phyloP scores from a whole-genome alignment of 495 filamentous ascomycete genomes.

The Penicillium turbatum region DNA sequence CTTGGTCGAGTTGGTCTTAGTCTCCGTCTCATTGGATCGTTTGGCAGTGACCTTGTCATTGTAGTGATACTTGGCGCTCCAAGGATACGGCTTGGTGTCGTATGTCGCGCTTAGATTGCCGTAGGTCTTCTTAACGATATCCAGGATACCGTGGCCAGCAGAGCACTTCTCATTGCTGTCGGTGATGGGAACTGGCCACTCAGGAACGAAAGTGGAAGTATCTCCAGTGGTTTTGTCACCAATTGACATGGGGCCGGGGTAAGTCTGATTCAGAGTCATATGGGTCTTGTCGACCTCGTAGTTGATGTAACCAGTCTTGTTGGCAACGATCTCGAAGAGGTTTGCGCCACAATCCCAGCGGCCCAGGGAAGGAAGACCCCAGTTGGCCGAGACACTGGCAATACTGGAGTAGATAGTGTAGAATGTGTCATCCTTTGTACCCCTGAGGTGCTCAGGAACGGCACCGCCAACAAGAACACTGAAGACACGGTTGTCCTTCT shows the following conservation, averaged over 20 bases:
- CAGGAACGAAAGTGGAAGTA: slow-evolving; percentile 25
- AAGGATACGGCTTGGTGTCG: slow-evolving; percentile 37
- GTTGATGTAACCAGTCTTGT: slow-evolving; percentile 55
- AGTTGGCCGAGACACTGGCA: slow-evolving; percentile 63
- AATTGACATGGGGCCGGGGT: slow-evolving; percentile 41
- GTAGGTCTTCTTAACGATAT: slow-evolving; percentile 38
- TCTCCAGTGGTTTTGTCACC: slow-evolving; percentile 14
- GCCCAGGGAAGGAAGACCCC: slow-evolving; percentile 62
- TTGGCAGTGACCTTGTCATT: slow-evolving; percentile 30
- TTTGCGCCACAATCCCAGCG: slow-evolving; percentile 72
- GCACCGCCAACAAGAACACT: slow-evolving; percentile 61
- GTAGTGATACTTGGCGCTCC: slow-evolving; percentile 17
- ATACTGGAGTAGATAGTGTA: slow-evolving; percentile 72
- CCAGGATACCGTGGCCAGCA: slow-evolving; percentile 40
- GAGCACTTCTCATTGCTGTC: slow-evolving; percentile 32
- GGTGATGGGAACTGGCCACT: slow-evolving; percentile 43
- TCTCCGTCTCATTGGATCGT: slow-evolving; percentile 6
- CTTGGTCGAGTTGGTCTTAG: neutral
- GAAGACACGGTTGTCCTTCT: slow-evolving; percentile 50
- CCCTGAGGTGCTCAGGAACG: slow-evolving; percentile 52
- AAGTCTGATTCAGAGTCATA: slow-evolving; percentile 43
- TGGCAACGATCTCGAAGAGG: slow-evolving; percentile 57
- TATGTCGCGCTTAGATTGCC: slow-evolving; percentile 24
- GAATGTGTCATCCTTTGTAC: slow-evolving; percentile 60
- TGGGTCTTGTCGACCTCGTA: slow-evolving; percentile 42